These are phyloP conservation scores for Globisporangium abappressorium DNA, from an alignment of 352 stramenopile genomes.

Conservation along the genomic window DNA sequence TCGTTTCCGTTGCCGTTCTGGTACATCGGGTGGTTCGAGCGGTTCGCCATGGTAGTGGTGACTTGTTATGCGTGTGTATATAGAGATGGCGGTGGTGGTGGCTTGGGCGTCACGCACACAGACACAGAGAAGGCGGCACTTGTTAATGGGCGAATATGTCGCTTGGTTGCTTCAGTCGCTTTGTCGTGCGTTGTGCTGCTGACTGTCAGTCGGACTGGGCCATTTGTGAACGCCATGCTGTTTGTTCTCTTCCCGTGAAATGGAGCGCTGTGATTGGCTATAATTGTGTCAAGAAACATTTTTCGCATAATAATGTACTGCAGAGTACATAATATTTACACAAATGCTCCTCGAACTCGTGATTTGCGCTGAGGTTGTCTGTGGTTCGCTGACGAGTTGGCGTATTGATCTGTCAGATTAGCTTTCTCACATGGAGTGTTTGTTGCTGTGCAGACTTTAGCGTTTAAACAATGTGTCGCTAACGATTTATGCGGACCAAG, in stretches of 20 bases:
- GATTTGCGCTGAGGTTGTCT: too few relatives aligned
- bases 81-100: background rate
- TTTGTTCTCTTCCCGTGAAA: background rate
- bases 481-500: too few relatives aligned
- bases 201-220: background rate
- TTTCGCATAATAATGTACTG: background rate
- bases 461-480: too few relatives aligned
- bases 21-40: constrained; percentile 43
- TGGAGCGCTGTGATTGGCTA: background rate
- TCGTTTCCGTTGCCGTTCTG: constrained; percentile 8
- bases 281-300: background rate
- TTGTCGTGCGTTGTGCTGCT: background rate
- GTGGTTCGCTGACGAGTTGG: too few relatives aligned
- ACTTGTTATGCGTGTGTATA: background rate
- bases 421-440: background rate
- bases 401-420: too few relatives aligned
- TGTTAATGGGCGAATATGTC: background rate
- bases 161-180: background rate
- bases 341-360: background rate
- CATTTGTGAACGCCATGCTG: background rate
- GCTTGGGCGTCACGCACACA: background rate
- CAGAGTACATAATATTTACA: background rate
- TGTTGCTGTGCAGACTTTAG: background rate
- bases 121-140: background rate
- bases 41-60: constrained; percentile 12